phyloP scores from a whole-genome alignment of 2,329 filamentous ascomycete genomes.

The Neurospora sp. region DNA sequence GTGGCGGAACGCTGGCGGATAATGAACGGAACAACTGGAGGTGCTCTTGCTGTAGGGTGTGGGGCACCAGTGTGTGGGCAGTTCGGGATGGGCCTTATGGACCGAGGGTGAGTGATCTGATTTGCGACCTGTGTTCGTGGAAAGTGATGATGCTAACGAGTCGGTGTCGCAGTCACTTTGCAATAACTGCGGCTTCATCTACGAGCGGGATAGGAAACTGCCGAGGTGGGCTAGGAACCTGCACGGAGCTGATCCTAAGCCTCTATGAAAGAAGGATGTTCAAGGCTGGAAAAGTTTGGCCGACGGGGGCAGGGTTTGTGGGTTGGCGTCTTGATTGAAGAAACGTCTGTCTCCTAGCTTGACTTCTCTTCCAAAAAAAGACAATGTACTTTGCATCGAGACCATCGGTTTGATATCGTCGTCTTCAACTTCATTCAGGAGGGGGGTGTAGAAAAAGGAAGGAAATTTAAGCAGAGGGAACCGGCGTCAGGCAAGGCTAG shows the following conservation, averaged over 20 bases:
- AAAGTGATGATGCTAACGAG: conserved; percentile 5
- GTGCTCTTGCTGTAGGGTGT: conserved; percentile 78
- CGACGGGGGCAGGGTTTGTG: not conserved
- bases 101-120: conserved; percentile 54
- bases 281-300: not conserved
- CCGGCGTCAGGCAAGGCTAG: not conserved
- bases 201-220: conserved; percentile 76
- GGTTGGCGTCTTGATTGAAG: not conserved
- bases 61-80: conserved; percentile 88
- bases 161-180: conserved; percentile 59
- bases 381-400: not conserved
- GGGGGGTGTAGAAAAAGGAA: not conserved
- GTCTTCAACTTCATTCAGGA: not conserved
- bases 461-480: not conserved
- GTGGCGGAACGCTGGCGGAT: conserved; percentile 58
- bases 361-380: not conserved
- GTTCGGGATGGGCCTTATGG: conserved; percentile 85
- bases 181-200: conserved; percentile 85
- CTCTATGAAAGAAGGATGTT: conserved; percentile 6
- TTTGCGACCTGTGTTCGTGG: too few species aligned
- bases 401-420: not conserved
- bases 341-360: not conserved
- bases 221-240: conserved; percentile 68
- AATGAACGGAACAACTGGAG: conserved; percentile 76
- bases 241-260: conserved; percentile 35